Percentiles rank a stretch among this genome's conserved stretches.
Evolutionary conservation across 352 stramenopile species (phyloP).

Genomic region (Stephanocyclus meneghinianus): DNA sequence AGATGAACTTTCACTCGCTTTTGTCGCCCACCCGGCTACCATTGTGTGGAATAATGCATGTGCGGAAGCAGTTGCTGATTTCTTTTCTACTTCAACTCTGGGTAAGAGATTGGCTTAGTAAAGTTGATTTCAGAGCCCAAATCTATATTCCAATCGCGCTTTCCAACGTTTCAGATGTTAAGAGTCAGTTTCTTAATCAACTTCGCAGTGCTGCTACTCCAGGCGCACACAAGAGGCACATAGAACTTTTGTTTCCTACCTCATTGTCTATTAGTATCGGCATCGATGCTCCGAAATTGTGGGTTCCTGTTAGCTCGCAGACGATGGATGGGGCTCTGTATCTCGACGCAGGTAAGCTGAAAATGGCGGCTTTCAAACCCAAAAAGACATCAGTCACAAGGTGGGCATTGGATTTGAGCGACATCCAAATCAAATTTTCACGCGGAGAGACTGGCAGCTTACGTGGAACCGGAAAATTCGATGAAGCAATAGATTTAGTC

Average conservation of each 20-base stretch:
- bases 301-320: constrained; percentile 66
- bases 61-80: constrained; percentile 28
- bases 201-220: constrained; percentile 72
- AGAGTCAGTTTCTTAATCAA: constrained; percentile 61
- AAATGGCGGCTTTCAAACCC: constrained; percentile 56
- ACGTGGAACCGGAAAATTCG: constrained; percentile 12
- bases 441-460: neutral
- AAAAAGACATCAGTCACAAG: constrained; percentile 48
- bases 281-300: constrained; percentile 73
- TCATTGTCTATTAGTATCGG: constrained; percentile 68
- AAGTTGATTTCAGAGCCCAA: constrained; percentile 26
- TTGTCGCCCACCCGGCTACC: constrained; percentile 70
- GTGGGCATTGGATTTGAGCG: constrained; percentile 54
- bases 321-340: constrained; percentile 66
- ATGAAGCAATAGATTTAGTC: constrained; percentile 32
- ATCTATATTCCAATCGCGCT: constrained; percentile 56
- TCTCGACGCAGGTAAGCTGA: constrained; percentile 74
- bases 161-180: constrained; percentile 41
- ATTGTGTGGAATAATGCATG: constrained; percentile 74
- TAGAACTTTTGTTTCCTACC: constrained; percentile 71
- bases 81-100: constrained; percentile 12
- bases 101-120: neutral
- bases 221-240: constrained; percentile 65
- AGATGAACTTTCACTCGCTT: constrained; percentile 49
- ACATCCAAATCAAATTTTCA: constrained; percentile 74